Evolutionary conservation across 78 protist genomes (phyloP).

Genomic region (Dictyostelium intermedium): DNA sequence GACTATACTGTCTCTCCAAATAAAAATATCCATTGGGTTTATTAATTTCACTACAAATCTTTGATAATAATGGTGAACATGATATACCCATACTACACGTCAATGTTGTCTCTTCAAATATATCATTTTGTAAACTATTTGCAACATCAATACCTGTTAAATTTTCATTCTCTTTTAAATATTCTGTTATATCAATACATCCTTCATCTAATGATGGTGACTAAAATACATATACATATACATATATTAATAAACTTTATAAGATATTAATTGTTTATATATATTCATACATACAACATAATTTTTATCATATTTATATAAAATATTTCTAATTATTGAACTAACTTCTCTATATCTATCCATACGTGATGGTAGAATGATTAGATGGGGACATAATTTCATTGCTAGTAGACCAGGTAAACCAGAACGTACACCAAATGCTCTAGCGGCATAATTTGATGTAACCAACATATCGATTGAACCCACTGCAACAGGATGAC

Average conservation of each 20-base stretch:
- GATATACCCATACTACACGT: slow-evolving; percentile 61
- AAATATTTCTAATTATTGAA: not conserved
- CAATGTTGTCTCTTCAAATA: slow-evolving; percentile 12
- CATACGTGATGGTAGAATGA: slow-evolving; percentile 54
- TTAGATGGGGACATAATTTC: slow-evolving; percentile 24
- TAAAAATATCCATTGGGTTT: slow-evolving; percentile 64
- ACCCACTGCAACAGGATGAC: slow-evolving; percentile 76
- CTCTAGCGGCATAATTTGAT: slow-evolving; percentile 50
- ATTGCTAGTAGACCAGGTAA: slow-evolving; percentile 61
- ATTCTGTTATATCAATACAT: slow-evolving; percentile 49
- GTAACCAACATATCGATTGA: slow-evolving; percentile 75
- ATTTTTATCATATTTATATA: slow-evolving; percentile 8
- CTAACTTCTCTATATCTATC: slow-evolving; percentile 52
- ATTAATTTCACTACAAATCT: slow-evolving; percentile 42
- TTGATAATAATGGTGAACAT: slow-evolving; percentile 54
- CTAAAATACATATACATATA: not conserved
- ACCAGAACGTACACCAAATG: slow-evolving; percentile 73
- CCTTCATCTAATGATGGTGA: slow-evolving; percentile 78
- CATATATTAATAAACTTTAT: not conserved
- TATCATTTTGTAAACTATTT: not conserved
- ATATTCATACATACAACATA: slow-evolving; percentile 46
- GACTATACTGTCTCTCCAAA: not conserved
- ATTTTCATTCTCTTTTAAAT: not conserved
- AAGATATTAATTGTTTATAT: too few relatives aligned
- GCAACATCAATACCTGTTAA: slow-evolving; percentile 31